Evolutionary conservation across 768 basidiomycete genomes (phyloP), one percentile per base, ranked within the genome.

Genomic region (Trametes sanguinea): DNA sequence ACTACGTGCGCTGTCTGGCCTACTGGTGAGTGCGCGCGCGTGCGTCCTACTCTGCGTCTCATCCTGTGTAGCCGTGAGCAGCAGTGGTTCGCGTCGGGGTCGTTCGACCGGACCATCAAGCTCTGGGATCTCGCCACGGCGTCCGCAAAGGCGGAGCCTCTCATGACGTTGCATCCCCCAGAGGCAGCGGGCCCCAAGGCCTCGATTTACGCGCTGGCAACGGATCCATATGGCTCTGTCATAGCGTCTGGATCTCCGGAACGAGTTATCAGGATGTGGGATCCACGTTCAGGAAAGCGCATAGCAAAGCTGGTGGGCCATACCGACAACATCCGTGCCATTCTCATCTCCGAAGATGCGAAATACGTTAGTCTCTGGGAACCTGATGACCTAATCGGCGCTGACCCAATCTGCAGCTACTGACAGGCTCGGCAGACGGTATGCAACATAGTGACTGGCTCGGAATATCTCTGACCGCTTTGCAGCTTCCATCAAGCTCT

Each of bases 261-360:
- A 72, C 82, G 92, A 27, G 90, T 98, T 2, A 79, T 99, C 29
- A 80, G 95, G 22, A 77, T 97, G 63, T 99, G 95, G 95, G 97
- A 99, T 71, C 94, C 95, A 3, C 82, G 97, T 14, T 83, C 86
- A 1, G 92, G 92, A 8, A 92, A 88, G 69, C 81, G 90, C 46
- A 87, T 76, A 72, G 86, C 88, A 10, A 94, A 97, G 70, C 82
- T 98, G 0, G 93, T 98, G 6, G 96, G 96, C 0, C 96, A 99
- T 72, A 96, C 96, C 0, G 97, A 99, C 74, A 98, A 98, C 68
- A 95, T 99, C 62, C 83, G 96, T 8, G 86, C 93, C 4, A 89
- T 98, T 46, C 74, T 95, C 22, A 81, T 98, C 1, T 92, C 92
- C 5, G 94, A 95, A 32, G 95, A 98, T 73, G 87, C 92, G 27